A percentile compares a stretch with the other conserved stretches of the same genome.
These are phyloP conservation scores for Lathyrus sativus DNA, from an alignment of 306 rosid genomes.

Conservation along the genomic window DNA sequence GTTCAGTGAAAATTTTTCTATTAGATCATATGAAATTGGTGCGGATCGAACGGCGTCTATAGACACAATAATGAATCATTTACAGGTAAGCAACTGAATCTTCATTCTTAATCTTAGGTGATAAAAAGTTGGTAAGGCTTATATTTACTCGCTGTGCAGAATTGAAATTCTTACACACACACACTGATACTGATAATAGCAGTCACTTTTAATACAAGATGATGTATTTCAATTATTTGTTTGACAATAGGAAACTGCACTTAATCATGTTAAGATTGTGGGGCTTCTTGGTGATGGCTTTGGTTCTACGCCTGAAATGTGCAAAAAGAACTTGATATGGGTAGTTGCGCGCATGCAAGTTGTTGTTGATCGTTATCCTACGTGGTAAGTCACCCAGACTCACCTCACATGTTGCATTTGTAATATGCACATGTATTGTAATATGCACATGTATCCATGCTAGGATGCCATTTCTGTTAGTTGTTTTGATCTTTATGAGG, in stretches of 20 bases:
- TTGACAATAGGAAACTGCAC: slow-evolving; percentile 86
- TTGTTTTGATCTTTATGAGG: slow-evolving; percentile 27
- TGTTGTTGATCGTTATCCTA: slow-evolving; percentile 93
- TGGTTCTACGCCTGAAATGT: slow-evolving; percentile 98
- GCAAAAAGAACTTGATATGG: slow-evolving; percentile 94
- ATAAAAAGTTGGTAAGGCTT: slow-evolving; percentile 12
- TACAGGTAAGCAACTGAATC: slow-evolving; percentile 58
- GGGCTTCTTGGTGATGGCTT: slow-evolving; percentile 96
- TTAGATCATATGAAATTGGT: slow-evolving; percentile 98
- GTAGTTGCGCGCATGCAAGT: slow-evolving; percentile 96
- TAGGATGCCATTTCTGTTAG: slow-evolving; percentile 15
- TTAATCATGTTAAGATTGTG: slow-evolving; percentile 91
- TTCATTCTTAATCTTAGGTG: slow-evolving; percentile 10
- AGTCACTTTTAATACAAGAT: slow-evolving; percentile 13
- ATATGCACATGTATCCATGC: not conserved
- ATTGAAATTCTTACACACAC: not conserved
- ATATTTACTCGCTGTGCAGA: not conserved
- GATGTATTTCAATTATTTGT: slow-evolving; percentile 27
- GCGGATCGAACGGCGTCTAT: slow-evolving; percentile 99
- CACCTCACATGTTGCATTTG: not conserved
- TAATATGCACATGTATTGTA: not conserved
- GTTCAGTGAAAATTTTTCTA: slow-evolving; percentile 87
- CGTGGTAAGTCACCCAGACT: slow-evolving; percentile 65
- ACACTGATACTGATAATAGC: not conserved
- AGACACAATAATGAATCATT: slow-evolving; percentile 96